Base-by-base conservation (phyloP, 148 eudicot genomes). In the Camellia japonica region DNA sequence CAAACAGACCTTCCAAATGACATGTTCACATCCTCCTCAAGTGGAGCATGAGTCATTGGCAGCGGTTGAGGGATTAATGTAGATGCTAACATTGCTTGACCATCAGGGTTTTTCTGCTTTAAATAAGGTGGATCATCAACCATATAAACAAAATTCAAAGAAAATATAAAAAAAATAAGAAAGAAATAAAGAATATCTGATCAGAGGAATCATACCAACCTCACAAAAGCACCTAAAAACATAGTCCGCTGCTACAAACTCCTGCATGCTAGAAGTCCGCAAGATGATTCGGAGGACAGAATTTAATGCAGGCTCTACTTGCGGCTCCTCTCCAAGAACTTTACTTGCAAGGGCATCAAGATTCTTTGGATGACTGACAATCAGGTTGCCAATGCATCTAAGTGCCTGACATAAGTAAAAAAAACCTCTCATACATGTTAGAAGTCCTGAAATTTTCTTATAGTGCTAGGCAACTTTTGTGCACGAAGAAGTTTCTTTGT, bases 1-100 rank as follows among this genome's bases (percentile, higher is more conserved):
- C 75, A 79, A 77, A 80, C 76, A 73, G 81, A 93, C 99, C 99
- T 92, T 92, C 98, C 99, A 88, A 96, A 96, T 78, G 99, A 92
- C 98, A 93, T 90, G 87, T 91, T 86, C 64, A 92, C 87, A 82
- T 96, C 98, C 73, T 96, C 98, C 80, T 90, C 95, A 75, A 84
- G 79, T 23, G 85, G 86, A 60, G 88, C 90, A 85, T 85, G 89
- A 78, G 78, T 76, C 83, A 78, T 74, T 68, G 90, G 81, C 71
- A 84, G 90, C 74, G 95, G 99, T 80, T 90, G 98, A 71, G 97
- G 97, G 81, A 85, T 88, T 82, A 93, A 83, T 42, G 98, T 96
- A 74, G 97, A 93, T 52, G 91, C 93, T 82, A 96, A 87, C 93
- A 92, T 87, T 60, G 69, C 85, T 84, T 96, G 99, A 75, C 98